These are phyloP conservation scores for Xylaria sp. DNA, from an alignment of 2,329 filamentous ascomycete genomes.

Conservation along the genomic window DNA sequence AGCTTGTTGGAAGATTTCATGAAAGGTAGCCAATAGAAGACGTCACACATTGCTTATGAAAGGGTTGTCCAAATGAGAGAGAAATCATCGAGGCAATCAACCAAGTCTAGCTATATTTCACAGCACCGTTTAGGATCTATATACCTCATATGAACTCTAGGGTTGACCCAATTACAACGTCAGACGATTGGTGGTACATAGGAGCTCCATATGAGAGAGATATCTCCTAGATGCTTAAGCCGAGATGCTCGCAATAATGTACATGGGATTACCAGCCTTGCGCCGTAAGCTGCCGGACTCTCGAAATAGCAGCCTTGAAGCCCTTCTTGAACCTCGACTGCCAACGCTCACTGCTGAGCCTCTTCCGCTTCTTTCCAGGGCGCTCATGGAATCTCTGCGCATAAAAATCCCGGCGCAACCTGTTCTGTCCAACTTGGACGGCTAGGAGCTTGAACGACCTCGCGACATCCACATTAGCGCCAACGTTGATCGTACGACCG, in stretches of 20 bases:
- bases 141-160: background rate
- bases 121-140: background rate
- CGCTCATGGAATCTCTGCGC: conserved; percentile 79
- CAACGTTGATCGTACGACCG: conserved; percentile 59
- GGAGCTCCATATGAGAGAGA: conserved; percentile 33
- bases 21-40: conserved; percentile 12
- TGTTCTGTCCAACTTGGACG: conserved; percentile 61
- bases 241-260: conserved; percentile 31
- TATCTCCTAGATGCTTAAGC: conserved; percentile 13
- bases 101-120: background rate
- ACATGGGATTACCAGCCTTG: conserved; percentile 76
- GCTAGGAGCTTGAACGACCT: conserved; percentile 58
- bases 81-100: background rate
- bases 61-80: background rate
- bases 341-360: conserved; percentile 76
- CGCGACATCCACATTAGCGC: conserved; percentile 58
- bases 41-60: background rate
- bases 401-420: conserved; percentile 64
- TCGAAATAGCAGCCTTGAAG: conserved; percentile 71
- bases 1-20: conserved; percentile 1
- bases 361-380: conserved; percentile 80
- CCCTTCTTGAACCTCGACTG: conserved; percentile 73
- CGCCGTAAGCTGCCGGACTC: conserved; percentile 76
- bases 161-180: background rate
- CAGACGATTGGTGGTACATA: conserved; percentile 30